Base-by-base conservation (phyloP, 2,329 filamentous ascomycete genomes). In the Colletotrichum sp. region DNA sequence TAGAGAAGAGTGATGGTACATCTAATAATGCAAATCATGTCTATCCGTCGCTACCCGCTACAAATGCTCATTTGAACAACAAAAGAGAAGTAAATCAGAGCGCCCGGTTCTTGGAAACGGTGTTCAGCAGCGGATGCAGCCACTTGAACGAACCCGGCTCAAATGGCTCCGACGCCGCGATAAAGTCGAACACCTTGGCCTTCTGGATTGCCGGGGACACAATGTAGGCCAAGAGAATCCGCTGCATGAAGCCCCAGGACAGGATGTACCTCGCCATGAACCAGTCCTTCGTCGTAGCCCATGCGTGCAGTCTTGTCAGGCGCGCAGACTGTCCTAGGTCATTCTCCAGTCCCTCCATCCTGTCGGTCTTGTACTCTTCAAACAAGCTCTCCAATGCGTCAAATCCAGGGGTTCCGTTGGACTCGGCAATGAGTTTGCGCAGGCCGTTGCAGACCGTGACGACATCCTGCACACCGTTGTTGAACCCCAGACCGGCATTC, bases 391-490 rank as follows among this genome's bases (percentile, higher is more conserved):
- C 71, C 12, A 82, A 65, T 6, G 34, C 26, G 0, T 69, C 8
- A 26, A 34, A 59, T 5, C 74, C 70, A 5, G 36, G n/a, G 9
- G 28, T 8, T 6, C 32, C 24, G 13, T 26, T 30, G 21, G n/a
- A 44, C 3, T 52, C 72, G 32, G 28, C 32, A 6, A 70, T 32
- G 5, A 70, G 30, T 7, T 64, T 44, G 34, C 80, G 70, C 8
- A 85, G 79, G 12, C 78, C 77, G 66, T 85, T 85, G 67, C 77
- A 77, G 1, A 85, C 75, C 0, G 76, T 79, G 6, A 83, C 79
- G 2, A 83, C 71, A 16, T 85, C 84, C 39, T 83, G 80, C 2
- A 86, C 78, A 0, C 82, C 85, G 24, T 82, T 82, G 77, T 86
- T 86, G 49, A 82, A 82, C 1, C 85, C 85, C 1, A 80, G 79